Evolutionary conservation across 164 flowering plant genomes (phyloP).

Genomic region (Nymphaea thermarum): DNA sequence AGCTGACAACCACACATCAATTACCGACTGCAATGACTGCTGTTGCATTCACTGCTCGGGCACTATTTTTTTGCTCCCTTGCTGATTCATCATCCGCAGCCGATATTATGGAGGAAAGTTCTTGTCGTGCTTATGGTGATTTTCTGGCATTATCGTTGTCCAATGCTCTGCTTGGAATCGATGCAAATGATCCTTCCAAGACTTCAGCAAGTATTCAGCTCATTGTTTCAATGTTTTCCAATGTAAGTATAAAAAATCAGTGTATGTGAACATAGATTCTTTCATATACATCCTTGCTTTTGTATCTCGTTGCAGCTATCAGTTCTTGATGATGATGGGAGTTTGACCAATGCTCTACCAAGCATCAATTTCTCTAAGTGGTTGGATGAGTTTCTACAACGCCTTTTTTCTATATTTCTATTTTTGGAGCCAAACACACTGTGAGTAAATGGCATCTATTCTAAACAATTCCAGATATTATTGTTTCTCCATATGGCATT

Average conservation of each 20-base stretch:
- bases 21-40: conserved; percentile 88
- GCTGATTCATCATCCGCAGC: conserved; percentile 27
- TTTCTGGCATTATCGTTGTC: conserved; percentile 67
- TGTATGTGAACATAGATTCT: background rate
- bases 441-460: conserved; percentile 32
- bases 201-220: conserved; percentile 93
- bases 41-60: conserved; percentile 84
- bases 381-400: conserved; percentile 93
- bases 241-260: conserved; percentile 32
- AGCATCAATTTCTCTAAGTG: conserved; percentile 73
- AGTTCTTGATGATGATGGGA: conserved; percentile 46
- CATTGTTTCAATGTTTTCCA: conserved; percentile 91
- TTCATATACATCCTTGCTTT: conserved; percentile 3
- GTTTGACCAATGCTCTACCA: conserved; percentile 30
- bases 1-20: conserved; percentile 98
- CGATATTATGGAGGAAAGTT: conserved; percentile 17
- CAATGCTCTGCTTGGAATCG: conserved; percentile 95
- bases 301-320: conserved; percentile 47
- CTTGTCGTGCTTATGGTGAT: conserved; percentile 29
- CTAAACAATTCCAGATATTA: no score
- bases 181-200: conserved; percentile 99
- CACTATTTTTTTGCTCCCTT: conserved; percentile 57
- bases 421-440: conserved; percentile 86
- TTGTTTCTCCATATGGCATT: background rate
- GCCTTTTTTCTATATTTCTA: conserved; percentile 72